Evolutionary conservation across 306 rosid species (phyloP), one percentile per base, ranked within the genome.

Genomic region (Cyamopsis tetragonoloba): DNA sequence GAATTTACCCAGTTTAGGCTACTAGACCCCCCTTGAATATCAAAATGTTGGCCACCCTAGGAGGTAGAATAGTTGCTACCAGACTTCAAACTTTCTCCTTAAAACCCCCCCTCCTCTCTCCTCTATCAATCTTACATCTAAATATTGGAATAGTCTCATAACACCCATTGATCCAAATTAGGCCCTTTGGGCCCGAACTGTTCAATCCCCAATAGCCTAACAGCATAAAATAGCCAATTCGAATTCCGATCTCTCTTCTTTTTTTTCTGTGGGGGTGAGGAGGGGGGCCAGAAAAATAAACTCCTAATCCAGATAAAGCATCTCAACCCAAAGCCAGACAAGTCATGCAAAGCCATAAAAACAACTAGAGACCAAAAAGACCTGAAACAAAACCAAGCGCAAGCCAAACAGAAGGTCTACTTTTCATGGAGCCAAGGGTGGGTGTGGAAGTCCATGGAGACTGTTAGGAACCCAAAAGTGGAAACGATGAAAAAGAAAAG

Each of bases 1-100:
- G 43, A 28, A 63, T 17, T 73, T n/a, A n/a, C n/a, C n/a, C n/a
- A n/a, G n/a, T n/a, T n/a, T n/a, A 9, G 53, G 58, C 48, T 18
- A 62, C 66, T 30, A 53, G 28, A 32, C 14, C 18, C 9, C 46
- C 17, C 23, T 7, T 28, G 34, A 50, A 62, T 50, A 65, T 23
- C 24, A 54, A 64, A 55, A 65, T 28, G 18, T 4, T 53, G 42
- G 8, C 65, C n/a, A n/a, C n/a, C 28, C 32, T 13, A 31, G 30
- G 12, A 61, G 14, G 38, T 37, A 26, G n/a, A n/a, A n/a, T 47
- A 47, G 22, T n/a, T 38, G 30, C 66, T 8, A 43, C 22, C 53
- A 42, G 51, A 12, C 14, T 26, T 39, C 14, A 51, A 49, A 6
- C 35, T 63, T 72, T 27, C 43, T 18, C 56, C 28, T 35, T 15